Percentiles rank a stretch among this genome's conserved stretches.
Evolutionary conservation across 192 early-diverging fungal species (phyloP).

Genomic region (Linnemannia zychae): DNA sequence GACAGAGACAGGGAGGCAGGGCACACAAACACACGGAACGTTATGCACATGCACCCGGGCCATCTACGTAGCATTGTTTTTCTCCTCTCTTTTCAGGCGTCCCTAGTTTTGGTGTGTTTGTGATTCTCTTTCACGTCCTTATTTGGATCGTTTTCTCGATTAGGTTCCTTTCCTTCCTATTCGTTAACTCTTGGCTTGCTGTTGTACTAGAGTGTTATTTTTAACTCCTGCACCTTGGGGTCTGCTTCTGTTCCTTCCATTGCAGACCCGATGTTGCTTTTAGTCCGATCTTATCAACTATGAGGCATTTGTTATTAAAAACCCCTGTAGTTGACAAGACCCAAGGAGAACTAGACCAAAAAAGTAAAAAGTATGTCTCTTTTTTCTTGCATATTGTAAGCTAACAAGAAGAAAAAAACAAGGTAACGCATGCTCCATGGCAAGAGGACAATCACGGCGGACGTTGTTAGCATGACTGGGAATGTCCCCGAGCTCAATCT

Average conservation of each 20-base stretch:
- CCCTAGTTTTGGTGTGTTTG: too few relatives aligned
- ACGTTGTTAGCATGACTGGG: neutral
- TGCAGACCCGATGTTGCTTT: too few relatives aligned
- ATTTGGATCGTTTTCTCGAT: too few relatives aligned
- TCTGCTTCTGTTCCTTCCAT: neutral
- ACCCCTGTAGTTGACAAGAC: too few relatives aligned
- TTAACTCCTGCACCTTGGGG: neutral
- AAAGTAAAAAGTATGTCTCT: neutral
- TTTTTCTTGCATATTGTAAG: neutral
- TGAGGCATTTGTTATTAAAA: too few relatives aligned
- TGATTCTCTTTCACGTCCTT: neutral
- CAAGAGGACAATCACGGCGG: too few relatives aligned
- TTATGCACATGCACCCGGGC: conserved; percentile 11
- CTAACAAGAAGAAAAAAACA: too few relatives aligned
- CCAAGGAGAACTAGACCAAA: neutral
- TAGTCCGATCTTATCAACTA: too few relatives aligned
- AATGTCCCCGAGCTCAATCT: neutral
- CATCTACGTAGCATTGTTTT: neutral
- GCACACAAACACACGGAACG: too few relatives aligned
- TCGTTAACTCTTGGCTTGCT: neutral
- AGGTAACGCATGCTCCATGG: too few relatives aligned
- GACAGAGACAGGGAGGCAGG: too few relatives aligned
- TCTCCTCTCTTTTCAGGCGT: neutral
- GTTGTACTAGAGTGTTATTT: neutral
- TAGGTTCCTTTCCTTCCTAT: neutral